Evolutionary conservation across 208 protist genomes (phyloP).

Genomic region (Angomonas deanei): DNA sequence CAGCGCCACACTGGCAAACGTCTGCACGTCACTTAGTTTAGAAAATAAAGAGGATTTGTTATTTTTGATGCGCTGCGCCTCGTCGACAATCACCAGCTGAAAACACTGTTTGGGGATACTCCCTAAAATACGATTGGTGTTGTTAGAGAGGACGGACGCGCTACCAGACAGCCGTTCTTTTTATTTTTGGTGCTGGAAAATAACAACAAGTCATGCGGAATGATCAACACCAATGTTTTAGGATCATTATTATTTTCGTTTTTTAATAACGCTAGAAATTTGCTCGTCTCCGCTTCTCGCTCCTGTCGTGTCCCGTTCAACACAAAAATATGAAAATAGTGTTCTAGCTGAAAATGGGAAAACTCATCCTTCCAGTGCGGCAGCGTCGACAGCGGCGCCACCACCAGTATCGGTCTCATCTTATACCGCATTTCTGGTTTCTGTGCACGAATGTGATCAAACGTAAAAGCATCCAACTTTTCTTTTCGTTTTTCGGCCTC

Average conservation of each 20-base stretch:
- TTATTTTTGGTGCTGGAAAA: slow-evolving; percentile 6
- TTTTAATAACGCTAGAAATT: slow-evolving; percentile 24
- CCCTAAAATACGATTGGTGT: not conserved
- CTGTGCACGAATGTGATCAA: too few relatives aligned
- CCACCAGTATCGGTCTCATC: slow-evolving; percentile 29
- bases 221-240: slow-evolving; percentile 30
- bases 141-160: not conserved
- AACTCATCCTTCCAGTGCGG: slow-evolving; percentile 51
- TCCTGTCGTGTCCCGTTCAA: slow-evolving; percentile 38
- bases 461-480: too few relatives aligned
- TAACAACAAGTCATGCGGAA: slow-evolving; percentile 41
- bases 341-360: slow-evolving; percentile 15
- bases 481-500: too few relatives aligned
- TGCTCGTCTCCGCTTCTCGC: slow-evolving; percentile 15
- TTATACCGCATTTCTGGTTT: too few relatives aligned
- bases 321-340: slow-evolving; percentile 29
- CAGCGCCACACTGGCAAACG: slow-evolving; percentile 40
- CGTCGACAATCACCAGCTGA: slow-evolving; percentile 88
- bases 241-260: not conserved
- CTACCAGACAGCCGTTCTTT: too few relatives aligned
- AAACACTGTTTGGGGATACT: slow-evolving; percentile 45
- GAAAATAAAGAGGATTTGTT: slow-evolving; percentile 25
- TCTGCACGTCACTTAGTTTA: slow-evolving; percentile 24
- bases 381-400: slow-evolving; percentile 48
- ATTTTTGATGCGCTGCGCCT: slow-evolving; percentile 91